Evolutionary conservation across 176 grass and related monocot genomes (phyloP), one percentile per base, ranked within the genome.

Genomic region (Triticum turgidum): DNA sequence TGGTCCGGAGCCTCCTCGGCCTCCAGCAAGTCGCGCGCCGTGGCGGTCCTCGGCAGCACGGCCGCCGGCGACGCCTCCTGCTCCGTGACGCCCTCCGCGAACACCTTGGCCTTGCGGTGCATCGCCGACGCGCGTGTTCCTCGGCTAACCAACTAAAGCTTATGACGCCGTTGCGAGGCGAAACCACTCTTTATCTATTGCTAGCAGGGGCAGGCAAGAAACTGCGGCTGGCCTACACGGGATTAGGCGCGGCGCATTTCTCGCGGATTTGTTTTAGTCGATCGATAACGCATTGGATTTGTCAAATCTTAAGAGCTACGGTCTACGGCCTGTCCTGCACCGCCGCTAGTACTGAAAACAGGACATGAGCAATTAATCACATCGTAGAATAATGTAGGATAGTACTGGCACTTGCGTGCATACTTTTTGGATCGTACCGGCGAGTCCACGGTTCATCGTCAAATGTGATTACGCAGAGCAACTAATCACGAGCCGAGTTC

Each of bases 41-140:
- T 54, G 1, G 51, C 51, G 51, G 4, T 1, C 51, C 51, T 4
- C 7, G 41, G 84, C 5, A 62, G 61, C n/a, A 20, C n/a, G 3
- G 75, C 27, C 65, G 22, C 22, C 41, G 21, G 63, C 7, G 80
- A 61, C 11, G 58, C 11, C 64, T 83, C 71, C 51, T 42, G 32
- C 84, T 86, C 75, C n/a, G 51, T 15, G 49, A 21, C 15, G 76
- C 56, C 25, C 67, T 84, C 75, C 42, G 22, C 73, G 73, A 18
- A 14, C 8, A 12, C 49, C 82, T 89, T 89, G 81, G 39, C 74
- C 75, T 89, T 84, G 58, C 87, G 87, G 18, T 84, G 87, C 87
- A 84, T 89, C 51, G 51, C 51, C 51, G 51, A 7, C 15, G 51
- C 5, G 51, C 7, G 47, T 14, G 17, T 4, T 11, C 41, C 33